These are phyloP conservation scores for Podospora sp. DNA, from an alignment of 495 filamentous ascomycete species.

Conservation along the genomic window DNA sequence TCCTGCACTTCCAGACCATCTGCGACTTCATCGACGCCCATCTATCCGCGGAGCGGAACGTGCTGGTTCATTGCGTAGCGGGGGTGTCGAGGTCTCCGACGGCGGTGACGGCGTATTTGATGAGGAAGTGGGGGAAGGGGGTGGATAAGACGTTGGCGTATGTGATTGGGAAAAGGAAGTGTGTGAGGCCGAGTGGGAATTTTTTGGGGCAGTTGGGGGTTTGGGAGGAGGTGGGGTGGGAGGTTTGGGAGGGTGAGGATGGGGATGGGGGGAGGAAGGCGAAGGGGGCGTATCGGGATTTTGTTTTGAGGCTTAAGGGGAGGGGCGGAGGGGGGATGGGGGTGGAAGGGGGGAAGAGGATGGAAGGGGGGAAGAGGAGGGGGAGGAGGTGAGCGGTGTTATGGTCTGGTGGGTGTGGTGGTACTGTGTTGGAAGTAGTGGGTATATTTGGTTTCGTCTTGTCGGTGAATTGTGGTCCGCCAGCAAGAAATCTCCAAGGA, in stretches of 20 bases:
- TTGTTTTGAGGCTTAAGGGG: not conserved
- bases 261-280: not conserved
- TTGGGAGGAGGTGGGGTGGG: constrained; percentile 37
- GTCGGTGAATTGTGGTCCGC: no score
- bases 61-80: constrained; percentile 5
- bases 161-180: constrained; percentile 28
- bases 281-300: not conserved
- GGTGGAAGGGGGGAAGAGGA: no score
- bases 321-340: no score
- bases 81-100: constrained; percentile 9
- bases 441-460: no score
- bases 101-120: constrained; percentile 7
- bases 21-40: constrained; percentile 11
- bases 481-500: no score
- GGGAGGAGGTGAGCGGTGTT: no score
- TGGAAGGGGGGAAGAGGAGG: no score
- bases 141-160: not conserved
- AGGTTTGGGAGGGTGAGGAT: constrained; percentile 38
- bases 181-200: constrained; percentile 30
- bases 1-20: not conserved
- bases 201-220: constrained; percentile 35
- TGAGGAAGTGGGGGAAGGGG: constrained; percentile 3
- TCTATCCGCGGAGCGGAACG: not conserved
- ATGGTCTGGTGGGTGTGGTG: no score
- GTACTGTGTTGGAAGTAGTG: no score